Evolutionary conservation across 2,329 filamentous ascomycete species (phyloP), one percentile per base, ranked within the genome.

Genomic region (Juglanconis sp.): DNA sequence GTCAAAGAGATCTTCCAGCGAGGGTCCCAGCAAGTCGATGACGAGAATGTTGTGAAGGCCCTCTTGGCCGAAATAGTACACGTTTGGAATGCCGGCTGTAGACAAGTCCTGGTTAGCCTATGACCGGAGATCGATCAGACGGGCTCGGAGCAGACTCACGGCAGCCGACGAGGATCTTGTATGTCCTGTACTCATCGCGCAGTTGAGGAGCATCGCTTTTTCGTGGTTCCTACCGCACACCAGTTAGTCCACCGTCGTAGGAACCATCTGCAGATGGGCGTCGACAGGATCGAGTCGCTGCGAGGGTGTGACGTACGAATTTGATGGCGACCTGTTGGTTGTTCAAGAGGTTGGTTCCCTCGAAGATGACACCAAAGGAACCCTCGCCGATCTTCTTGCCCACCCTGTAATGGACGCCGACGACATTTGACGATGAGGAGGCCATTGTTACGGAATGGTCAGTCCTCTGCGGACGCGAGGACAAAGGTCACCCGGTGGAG

Each of bases 361-460:
- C 95, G 72, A 98, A 98, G 73, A 98, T 97, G 69, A 98, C 95
- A 81, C 94, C 94, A 72, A 98, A 98, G 44, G 92, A 96, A 66
- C 94, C 94, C 85, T 98, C 95, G 75, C 95, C 95, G 69, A 99
- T 98, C 82, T 99, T 99, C 86, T 98, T 98, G 70, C 95, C 95
- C 67, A 99, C 95, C 67, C 95, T 87, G 78, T 99, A 99, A 80
- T 99, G 95, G 68, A 99, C 95, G 74, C 95, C 95, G 71, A 98
- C 95, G 68, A 99, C 95, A 78, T 98, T 98, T 64, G 92, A 96
- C 65, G 91, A 95, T 63, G 90, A 92, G 66, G 91, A 93, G 61
- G 91, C 87, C 91, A 95, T 95, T 73, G 71, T 73, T 73, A 55
- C 44, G 17, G 44, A 36, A 44, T 32, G 35, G 53, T 46, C 57